A percentile compares a stretch with the other conserved stretches of the same genome.
These are phyloP conservation scores for Cercospora citrullina DNA, from an alignment of 2,329 filamentous ascomycete genomes.

Conservation along the genomic window DNA sequence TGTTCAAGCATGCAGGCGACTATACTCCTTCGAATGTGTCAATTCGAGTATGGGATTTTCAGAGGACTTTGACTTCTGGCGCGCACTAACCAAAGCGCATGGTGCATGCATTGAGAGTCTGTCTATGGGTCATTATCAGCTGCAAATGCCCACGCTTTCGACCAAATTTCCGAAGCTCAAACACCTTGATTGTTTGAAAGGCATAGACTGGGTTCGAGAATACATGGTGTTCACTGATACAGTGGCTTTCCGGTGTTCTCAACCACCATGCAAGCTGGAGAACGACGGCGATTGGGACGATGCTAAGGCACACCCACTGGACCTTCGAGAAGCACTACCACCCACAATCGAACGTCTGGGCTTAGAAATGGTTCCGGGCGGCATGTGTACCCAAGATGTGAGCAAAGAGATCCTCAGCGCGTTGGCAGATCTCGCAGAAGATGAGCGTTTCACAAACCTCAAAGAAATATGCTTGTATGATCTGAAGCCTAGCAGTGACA, in stretches of 20 bases:
- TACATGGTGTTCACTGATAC: too few species aligned
- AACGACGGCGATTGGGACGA: too few species aligned
- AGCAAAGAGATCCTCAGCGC: conserved; percentile 25
- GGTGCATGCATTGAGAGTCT: conserved; percentile 3
- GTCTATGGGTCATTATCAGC: neutral
- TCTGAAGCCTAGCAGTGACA: neutral
- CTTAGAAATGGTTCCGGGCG: neutral
- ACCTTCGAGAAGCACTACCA: neutral
- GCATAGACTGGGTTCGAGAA: too few species aligned
- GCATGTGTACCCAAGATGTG: neutral
- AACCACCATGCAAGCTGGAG: too few species aligned
- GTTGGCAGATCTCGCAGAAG: conserved; percentile 20
- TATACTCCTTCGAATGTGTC: conserved; percentile 1
- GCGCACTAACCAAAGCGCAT: neutral
- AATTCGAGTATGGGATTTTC: neutral
- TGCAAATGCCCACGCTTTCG: neutral
- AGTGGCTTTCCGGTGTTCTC: too few species aligned
- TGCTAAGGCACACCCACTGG: too few species aligned
- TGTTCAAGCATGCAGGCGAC: conserved; percentile 8
- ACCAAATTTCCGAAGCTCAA: neutral
- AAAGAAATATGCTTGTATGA: conserved; percentile 8
- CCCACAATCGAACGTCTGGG: neutral
- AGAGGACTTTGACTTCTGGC: conserved; percentile 1
- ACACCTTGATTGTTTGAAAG: neutral
- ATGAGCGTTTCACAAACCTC: neutral